Conservation (phyloP, 805 yeast genomes). For the Candida peoriensis region DNA sequence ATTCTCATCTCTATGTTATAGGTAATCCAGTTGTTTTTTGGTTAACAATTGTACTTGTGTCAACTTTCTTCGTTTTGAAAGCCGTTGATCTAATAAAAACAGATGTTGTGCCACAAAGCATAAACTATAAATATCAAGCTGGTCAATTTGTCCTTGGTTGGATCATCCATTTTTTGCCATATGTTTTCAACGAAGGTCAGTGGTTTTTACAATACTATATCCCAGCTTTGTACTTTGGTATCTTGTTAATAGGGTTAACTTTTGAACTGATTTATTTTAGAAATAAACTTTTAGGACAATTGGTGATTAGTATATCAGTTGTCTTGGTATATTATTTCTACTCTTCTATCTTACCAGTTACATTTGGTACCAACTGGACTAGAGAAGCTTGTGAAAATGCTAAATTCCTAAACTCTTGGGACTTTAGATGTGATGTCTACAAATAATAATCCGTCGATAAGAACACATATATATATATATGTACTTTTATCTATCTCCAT, state of each 20-base stretch:
- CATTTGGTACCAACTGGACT: constrained; percentile 45
- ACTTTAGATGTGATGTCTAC: constrained; percentile 34
- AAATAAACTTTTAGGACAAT: constrained; percentile 25
- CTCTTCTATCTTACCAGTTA: constrained; percentile 36
- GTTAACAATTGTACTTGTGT: constrained; percentile 33
- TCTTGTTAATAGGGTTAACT: constrained; percentile 39
- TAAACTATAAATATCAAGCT: constrained; percentile 18
- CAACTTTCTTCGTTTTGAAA: constrained; percentile 18
- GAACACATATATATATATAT: constrained; percentile 1
- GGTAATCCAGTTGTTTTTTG: constrained; percentile 64
- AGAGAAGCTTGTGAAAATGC: constrained; percentile 32
- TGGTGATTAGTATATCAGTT: constrained; percentile 19
- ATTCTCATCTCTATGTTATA: constrained; percentile 46
- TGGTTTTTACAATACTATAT: constrained; percentile 43
- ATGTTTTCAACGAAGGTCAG: constrained; percentile 29
- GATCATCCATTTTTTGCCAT: constrained; percentile 54
- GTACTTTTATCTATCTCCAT: neutral
- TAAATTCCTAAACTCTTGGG: constrained; percentile 38
- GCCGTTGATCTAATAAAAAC: constrained; percentile 24
- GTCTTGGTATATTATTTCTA: constrained; percentile 15
- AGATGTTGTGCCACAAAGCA: constrained; percentile 10
- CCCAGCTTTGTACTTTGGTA: constrained; percentile 45
- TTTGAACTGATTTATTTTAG: constrained; percentile 36
- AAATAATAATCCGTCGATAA: neutral
- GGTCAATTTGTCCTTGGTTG: constrained; percentile 43